Percentiles rank a stretch among this genome's conserved stretches.
These are phyloP conservation scores for Leccinum arenicola DNA, from an alignment of 768 basidiomycete genomes.

Conservation along the genomic window DNA sequence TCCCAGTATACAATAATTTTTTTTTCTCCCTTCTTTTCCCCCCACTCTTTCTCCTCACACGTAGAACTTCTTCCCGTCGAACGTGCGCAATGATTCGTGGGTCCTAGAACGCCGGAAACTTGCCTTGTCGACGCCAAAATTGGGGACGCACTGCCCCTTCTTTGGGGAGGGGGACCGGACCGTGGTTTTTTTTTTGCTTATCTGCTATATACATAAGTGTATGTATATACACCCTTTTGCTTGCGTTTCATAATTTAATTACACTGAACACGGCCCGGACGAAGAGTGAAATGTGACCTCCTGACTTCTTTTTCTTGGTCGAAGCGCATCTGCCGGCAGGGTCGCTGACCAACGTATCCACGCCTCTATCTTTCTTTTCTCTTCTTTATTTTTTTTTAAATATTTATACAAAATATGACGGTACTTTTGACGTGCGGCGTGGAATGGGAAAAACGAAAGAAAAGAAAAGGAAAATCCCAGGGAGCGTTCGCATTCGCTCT, in stretches of 20 bases:
- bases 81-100: background rate
- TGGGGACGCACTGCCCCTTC: background rate
- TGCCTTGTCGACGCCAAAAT: background rate
- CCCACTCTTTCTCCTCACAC: background rate
- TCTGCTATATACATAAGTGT: background rate
- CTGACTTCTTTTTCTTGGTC: constrained; percentile 1
- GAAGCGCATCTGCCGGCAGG: constrained; percentile 14
- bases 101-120: background rate
- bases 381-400: background rate
- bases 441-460: background rate
- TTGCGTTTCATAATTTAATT: constrained; percentile 10
- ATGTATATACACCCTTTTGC: background rate
- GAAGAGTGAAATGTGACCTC: constrained; percentile 4
- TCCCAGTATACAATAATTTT: background rate
- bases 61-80: background rate
- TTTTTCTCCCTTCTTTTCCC: no score
- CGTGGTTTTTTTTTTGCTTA: background rate
- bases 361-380: background rate
- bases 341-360: background rate
- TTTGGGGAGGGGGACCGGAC: background rate
- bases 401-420: constrained; percentile 2
- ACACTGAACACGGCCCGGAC: background rate
- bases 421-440: constrained; percentile 7
- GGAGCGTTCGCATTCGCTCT: background rate
- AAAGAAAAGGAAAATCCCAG: background rate